Evolutionary conservation across 148 eudicot species (phyloP), one percentile per base, ranked within the genome.

Genomic region (Mesembryanthemum crystallinum): DNA sequence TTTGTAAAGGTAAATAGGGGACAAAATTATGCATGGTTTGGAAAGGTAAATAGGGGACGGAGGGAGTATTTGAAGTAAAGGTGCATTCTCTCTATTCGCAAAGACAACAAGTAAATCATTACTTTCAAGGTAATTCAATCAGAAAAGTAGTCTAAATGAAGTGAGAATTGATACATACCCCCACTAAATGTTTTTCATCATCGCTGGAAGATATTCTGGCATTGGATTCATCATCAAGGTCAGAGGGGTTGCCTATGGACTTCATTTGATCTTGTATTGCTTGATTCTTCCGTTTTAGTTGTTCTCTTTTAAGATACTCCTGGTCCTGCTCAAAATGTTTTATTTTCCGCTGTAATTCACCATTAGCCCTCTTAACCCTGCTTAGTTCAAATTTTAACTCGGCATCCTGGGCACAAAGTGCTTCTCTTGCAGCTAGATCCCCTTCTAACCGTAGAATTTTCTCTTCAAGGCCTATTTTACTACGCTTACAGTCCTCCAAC

Each of bases 251-350:
- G 72, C 71, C 76, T 15, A 47, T 42, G 18, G 75, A 42, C 37
- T 54, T 57, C 28, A 62, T 60, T 64, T 24, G 67, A 71, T 83
- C 80, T 51, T 80, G 51, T 49, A 67, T 73, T 21, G 65, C 77
- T 55, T 66, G 84, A 68, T 72, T 76, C 77, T 82, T 81, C 74
- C 60, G 60, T 30, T 84, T 86, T 54, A 86, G 79, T 39, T 80
- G 76, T 57, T 75, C 85, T 82, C 71, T 87, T 78, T 81, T 82
- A 64, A 77, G 78, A 76, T 67, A 80, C 33, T 87, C 86, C 42
- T 83, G 89, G 70, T 92, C 96, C 64, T 82, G 88, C 82, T 92
- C 87, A 37, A 92, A 88, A 61, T 77, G 84, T 65, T 81, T 83
- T 74, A 90, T 78, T 76, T 86, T 86, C 73, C 78, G 76, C 77